Base-by-base conservation (phyloP, 164 flowering plant species). In the Cinnamomum micranthum region DNA sequence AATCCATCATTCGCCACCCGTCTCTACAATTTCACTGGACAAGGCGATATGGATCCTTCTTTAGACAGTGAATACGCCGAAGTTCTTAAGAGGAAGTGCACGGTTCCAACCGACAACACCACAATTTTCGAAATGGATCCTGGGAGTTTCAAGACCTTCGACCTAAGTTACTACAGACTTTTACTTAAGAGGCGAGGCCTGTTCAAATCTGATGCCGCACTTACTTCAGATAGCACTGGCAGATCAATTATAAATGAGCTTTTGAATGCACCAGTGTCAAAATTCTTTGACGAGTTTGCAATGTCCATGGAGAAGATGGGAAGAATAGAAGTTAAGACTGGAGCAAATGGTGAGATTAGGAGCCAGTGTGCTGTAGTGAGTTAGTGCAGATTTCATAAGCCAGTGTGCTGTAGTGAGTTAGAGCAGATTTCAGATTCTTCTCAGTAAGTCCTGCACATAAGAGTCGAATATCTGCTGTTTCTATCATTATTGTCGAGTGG, bases 111-210 rank as follows among this genome's bases (percentile, higher is more conserved):
- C 0, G 90, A 89, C 69, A 68, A 23, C 13, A 86, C 78, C 0
- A 86, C 87, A 12, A 31, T 80, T 0, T 82, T 79, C 0, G 88
- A 86, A 73, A 88, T 90, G 91, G 94, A 88, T 71, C 95, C 92
- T 3, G 91, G 92, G 19, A 89, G 90, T 73, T 81, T 77, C 73
- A 85, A 73, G 24, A 82, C 86, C 2, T 89, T 89, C 35, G 95
- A 91, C 70, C 70, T 65, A 7, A 67, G 74, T 68, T 91, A 89
- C 76, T 91, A 80, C 82, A 78, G 75, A 1, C 65, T 76, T 7
- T 76, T 89, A 1, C 51, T 81, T 10, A 86, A 91, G 71, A 86
- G 89, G 75, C 78, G 89, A 71, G 95, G 95, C 5, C 80, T 91
- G 1, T 89, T 91, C 55, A 20, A 28, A 23, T 89, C 94, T 0